phyloP scores from a whole-genome alignment of 768 basidiomycete genomes.

The Amanita rimosa region DNA sequence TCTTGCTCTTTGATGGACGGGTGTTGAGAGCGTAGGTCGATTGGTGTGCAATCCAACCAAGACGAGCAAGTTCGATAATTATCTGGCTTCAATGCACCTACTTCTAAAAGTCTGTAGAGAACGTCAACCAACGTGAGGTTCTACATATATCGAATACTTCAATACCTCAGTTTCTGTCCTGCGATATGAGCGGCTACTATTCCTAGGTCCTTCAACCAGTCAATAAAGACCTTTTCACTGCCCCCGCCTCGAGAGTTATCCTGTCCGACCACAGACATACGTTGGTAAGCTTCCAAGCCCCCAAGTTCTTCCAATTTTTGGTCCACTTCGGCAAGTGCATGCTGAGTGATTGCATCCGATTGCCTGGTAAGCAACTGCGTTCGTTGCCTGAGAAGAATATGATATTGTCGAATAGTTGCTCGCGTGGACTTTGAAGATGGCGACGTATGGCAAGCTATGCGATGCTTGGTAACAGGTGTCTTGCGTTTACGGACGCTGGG shows the following conservation, averaged over 20 bases:
- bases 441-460: conserved; percentile 6
- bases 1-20: conserved; percentile 79
- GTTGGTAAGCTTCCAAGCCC: conserved; percentile 72
- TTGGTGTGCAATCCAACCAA: conserved; percentile 69
- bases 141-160: conserved; percentile 3
- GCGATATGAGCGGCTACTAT: conserved; percentile 16
- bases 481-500: conserved; percentile 27
- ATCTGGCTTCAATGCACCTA: conserved; percentile 78
- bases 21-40: conserved; percentile 80
- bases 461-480: conserved; percentile 17
- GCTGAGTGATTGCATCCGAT: conserved; percentile 13
- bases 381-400: conserved; percentile 66
- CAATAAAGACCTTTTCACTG: conserved; percentile 68
- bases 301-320: conserved; percentile 58
- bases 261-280: conserved; percentile 76
- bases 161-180: conserved; percentile 22
- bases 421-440: conserved; percentile 48
- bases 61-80: conserved; percentile 57
- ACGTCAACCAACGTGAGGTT: conserved; percentile 1
- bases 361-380: conserved; percentile 32
- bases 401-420: conserved; percentile 68
- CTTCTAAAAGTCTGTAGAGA: conserved; percentile 64
- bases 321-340: conserved; percentile 41
- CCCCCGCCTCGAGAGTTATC: conserved; percentile 77
- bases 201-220: conserved; percentile 56